These are phyloP conservation scores for Fraxinus platypoda DNA, from an alignment of 305 asterid genomes.

Conservation along the genomic window DNA sequence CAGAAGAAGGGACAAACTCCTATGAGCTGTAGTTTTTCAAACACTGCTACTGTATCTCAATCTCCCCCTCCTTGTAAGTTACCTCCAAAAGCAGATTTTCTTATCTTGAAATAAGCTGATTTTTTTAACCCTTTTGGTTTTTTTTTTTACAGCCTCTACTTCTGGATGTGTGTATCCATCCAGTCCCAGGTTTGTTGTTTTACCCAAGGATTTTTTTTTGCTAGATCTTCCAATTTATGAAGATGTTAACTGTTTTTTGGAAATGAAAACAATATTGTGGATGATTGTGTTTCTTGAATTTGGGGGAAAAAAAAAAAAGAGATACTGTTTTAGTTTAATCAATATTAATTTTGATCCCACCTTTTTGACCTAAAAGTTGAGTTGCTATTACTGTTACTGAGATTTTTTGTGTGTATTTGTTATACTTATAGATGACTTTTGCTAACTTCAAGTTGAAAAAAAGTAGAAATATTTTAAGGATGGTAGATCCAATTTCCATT, in stretches of 20 bases:
- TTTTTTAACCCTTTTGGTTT: background rate
- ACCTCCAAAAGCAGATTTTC: background rate
- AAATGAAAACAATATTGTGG: background rate
- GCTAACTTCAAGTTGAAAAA: background rate
- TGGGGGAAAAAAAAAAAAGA: background rate
- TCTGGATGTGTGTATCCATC: conserved; percentile 49
- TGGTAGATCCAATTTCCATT: background rate
- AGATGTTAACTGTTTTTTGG: background rate
- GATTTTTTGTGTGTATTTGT: background rate
- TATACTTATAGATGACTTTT: too few species aligned
- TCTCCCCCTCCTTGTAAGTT: conserved; percentile 45
- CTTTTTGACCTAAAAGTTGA: background rate
- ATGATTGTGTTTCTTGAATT: background rate
- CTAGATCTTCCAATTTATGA: conserved; percentile 17
- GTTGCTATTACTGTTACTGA: background rate
- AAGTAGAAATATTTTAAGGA: background rate
- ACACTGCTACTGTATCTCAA: conserved; percentile 44
- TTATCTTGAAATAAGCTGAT: background rate
- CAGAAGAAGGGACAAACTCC: conserved; percentile 49
- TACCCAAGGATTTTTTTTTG: background rate
- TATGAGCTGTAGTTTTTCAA: conserved; percentile 62
- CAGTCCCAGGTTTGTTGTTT: conserved; percentile 39
- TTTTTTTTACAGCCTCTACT: conserved; percentile 21
- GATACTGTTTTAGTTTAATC: background rate
- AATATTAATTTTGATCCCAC: background rate